phyloP scores from a whole-genome alignment of 2,329 filamentous ascomycete species.

The Aspergillus sp. region DNA sequence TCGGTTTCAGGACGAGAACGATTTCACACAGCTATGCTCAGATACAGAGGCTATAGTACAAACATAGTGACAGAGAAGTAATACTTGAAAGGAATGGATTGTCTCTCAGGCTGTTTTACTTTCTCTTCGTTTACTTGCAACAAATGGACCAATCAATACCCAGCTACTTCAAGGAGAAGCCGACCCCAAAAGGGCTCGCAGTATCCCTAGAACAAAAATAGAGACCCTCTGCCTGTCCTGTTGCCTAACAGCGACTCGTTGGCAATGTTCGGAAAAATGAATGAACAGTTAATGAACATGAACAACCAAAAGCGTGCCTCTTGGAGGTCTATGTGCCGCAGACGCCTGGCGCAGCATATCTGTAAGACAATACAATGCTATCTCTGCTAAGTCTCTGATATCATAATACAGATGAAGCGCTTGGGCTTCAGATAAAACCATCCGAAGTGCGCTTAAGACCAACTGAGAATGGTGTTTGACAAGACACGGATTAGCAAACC shows the following conservation, averaged over 20 bases:
- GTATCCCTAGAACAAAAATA: too few relatives aligned
- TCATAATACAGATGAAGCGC: slow-evolving; percentile 4
- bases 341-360: slow-evolving; percentile 3
- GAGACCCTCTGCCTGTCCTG: too few relatives aligned
- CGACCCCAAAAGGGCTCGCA: background rate
- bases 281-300: slow-evolving; percentile 3
- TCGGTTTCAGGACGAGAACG: too few relatives aligned
- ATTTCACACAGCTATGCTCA: too few relatives aligned
- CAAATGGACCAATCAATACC: slow-evolving; percentile 3
- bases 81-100: background rate
- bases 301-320: background rate
- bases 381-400: background rate
- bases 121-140: slow-evolving; percentile 15
- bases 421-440: slow-evolving; percentile 6
- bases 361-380: slow-evolving; percentile 1
- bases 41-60: too few relatives aligned
- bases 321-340: background rate
- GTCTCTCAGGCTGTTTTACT: background rate
- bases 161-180: slow-evolving; percentile 5
- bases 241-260: too few relatives aligned
- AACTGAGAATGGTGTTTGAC: slow-evolving; percentile 1
- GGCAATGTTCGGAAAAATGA: background rate
- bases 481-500: too few relatives aligned
- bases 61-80: too few relatives aligned
- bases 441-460: slow-evolving; percentile 6